Conservation (phyloP, 2,329 filamentous ascomycete species). For the Tetracladium maxilliforme region DNA sequence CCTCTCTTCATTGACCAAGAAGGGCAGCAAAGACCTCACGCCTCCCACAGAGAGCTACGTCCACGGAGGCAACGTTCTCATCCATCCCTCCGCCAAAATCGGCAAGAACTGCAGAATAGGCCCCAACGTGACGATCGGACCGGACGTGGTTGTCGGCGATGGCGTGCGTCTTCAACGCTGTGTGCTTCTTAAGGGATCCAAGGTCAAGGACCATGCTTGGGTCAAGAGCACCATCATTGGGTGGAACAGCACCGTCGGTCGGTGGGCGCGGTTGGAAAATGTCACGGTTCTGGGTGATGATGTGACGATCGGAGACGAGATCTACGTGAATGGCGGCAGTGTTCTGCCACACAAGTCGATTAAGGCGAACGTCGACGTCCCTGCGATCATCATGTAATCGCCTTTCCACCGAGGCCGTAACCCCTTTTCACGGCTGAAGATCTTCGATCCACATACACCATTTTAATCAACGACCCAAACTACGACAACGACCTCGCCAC, state of each 20-base stretch:
- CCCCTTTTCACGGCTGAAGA: no score
- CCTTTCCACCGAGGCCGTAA: no score
- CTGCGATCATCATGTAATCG: conserved; percentile 51
- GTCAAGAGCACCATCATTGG: conserved; percentile 97
- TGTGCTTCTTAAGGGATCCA: conserved; percentile 75
- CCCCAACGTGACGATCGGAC: conserved; percentile 91
- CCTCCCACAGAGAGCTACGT: conserved; percentile 64
- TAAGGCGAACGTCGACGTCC: conserved; percentile 88
- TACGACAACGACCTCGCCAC: no score
- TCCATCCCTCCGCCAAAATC: conserved; percentile 88
- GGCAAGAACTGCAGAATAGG: conserved; percentile 98
- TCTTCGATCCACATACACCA: no score
- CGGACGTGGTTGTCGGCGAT: conserved; percentile 82
- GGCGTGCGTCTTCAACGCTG: conserved; percentile 89
- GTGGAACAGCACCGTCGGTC: conserved; percentile 93
- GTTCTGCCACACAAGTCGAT: conserved; percentile 97
- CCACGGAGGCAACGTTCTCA: conserved; percentile 87
- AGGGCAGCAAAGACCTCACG: conserved; percentile 70
- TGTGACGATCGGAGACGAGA: conserved; percentile 93
- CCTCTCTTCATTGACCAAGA: conserved; percentile 84
- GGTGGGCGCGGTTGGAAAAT: conserved; percentile 94
- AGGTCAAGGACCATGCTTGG: conserved; percentile 98
- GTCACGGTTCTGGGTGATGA: conserved; percentile 96
- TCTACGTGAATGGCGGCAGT: conserved; percentile 95
- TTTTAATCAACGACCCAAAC: no score